Base-by-base conservation (phyloP, 176 grass and related monocot genomes). In the Stipa capillata region DNA sequence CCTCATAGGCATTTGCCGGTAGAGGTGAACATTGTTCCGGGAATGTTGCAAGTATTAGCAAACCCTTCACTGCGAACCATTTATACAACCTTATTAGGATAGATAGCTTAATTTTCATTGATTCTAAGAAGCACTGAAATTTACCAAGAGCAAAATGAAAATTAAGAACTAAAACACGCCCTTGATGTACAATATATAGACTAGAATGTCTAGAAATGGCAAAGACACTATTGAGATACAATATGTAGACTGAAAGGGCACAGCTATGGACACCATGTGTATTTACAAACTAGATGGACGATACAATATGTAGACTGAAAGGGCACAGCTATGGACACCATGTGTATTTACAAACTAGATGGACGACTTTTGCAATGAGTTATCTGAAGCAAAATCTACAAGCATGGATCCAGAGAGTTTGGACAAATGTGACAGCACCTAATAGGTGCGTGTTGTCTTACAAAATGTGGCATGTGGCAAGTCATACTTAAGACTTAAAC, bases 11-110 rank as follows among this genome's bases (percentile, higher is more conserved):
- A 76, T 76, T 76, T 54, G 84, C 78, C 14, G 81, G 64, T 69
- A 91, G 71, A 83, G 87, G 87, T 44, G 85, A 90, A 66, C 72
- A 92, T 36, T 67, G 66, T 83, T 78, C 77, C 5, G 92, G 85
- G 81, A 98, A 87, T 85, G 92, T 98, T 87, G 89, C 85, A 76
- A 98, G 88, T 64, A 84, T 76, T 79, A 81, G 66, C 76, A 98
- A 87, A 81, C 87, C 89, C 56, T 92, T 94, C 44, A 83, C 95
- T 94, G 83, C 53, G 84, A 84, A 89, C 11, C 59, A 83, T 85
- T 84, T 80, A 69, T 55, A 44, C 43, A 73, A 67, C 39, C 41
- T 32, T 85, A 69, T 78, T 77, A 84, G 52, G 47, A 84, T 43
- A 84, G 20, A 74, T 41, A 76, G 43, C 10, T 25, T 65, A 43